Evolutionary conservation across 2,329 filamentous ascomycete genomes (phyloP).

Genomic region (Pseudonectria foliicola): DNA sequence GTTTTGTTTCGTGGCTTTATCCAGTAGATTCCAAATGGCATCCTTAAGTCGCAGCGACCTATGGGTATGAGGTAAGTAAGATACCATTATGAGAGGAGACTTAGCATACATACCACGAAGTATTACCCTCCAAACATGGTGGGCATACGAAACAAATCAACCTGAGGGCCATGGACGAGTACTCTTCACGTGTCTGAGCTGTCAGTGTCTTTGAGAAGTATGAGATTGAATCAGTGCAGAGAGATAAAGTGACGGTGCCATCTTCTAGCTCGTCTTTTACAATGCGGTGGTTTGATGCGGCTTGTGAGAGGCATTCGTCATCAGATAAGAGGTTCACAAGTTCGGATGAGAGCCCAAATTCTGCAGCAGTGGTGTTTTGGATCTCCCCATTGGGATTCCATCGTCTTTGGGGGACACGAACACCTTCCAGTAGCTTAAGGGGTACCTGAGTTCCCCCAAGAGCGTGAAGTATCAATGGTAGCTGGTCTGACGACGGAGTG

Average conservation of each 20-base stretch:
- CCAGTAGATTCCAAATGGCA: slow-evolving; percentile 21
- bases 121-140: slow-evolving; percentile 26
- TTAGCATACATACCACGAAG: slow-evolving; percentile 18
- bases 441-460: slow-evolving; percentile 19
- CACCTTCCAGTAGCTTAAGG: slow-evolving; percentile 13
- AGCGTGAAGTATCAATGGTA: slow-evolving; percentile 18
- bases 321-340: slow-evolving; percentile 13
- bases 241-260: slow-evolving; percentile 11
- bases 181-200: slow-evolving; percentile 11
- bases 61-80: neutral
- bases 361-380: slow-evolving; percentile 10
- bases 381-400: slow-evolving; percentile 24
- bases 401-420: slow-evolving; percentile 13
- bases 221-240: slow-evolving; percentile 6
- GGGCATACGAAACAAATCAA: slow-evolving; percentile 24
- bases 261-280: slow-evolving; percentile 12
- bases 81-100: accelerated
- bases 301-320: slow-evolving; percentile 5
- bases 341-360: slow-evolving; percentile 18
- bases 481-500: slow-evolving; percentile 16
- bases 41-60: slow-evolving; percentile 20
- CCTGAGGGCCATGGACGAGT: slow-evolving; percentile 13
- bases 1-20: slow-evolving; percentile 9
- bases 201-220: slow-evolving; percentile 1
- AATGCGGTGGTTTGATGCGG: slow-evolving; percentile 8